Evolutionary conservation across 805 yeast species (phyloP).

Genomic region (Sugiyamaella smithiae): DNA sequence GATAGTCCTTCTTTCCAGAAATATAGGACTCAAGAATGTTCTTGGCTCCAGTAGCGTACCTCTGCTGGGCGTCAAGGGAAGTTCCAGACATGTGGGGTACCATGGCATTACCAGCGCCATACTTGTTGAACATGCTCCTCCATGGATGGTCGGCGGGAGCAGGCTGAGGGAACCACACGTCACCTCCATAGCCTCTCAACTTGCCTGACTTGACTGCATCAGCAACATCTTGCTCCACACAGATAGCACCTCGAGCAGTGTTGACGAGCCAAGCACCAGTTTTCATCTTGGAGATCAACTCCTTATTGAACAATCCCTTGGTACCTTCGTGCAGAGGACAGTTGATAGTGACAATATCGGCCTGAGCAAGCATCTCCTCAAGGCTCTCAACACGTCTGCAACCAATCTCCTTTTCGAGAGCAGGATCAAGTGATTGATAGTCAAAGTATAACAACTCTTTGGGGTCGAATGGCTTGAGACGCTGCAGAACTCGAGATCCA

Average conservation of each 20-base stretch:
- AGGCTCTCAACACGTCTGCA: constrained; percentile 57
- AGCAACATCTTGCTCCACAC: constrained; percentile 69
- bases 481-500: constrained; percentile 71
- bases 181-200: constrained; percentile 78
- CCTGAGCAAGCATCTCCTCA: constrained; percentile 62
- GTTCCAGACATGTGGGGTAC: constrained; percentile 82
- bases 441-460: constrained; percentile 71
- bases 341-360: constrained; percentile 75
- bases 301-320: constrained; percentile 63
- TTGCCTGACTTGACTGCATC: constrained; percentile 69
- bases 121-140: constrained; percentile 63
- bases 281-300: constrained; percentile 60
- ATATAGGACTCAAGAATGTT: constrained; percentile 62
- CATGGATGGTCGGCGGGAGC: constrained; percentile 77
- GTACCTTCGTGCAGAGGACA: constrained; percentile 74
- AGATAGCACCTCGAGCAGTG: constrained; percentile 81
- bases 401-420: constrained; percentile 55
- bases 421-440: constrained; percentile 63
- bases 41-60: constrained; percentile 70
- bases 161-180: constrained; percentile 84
- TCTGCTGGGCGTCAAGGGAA: constrained; percentile 72
- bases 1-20: constrained; percentile 59
- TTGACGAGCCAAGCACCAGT: constrained; percentile 71
- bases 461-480: constrained; percentile 70
- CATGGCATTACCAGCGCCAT: constrained; percentile 80